phyloP scores from a whole-genome alignment of 192 early-diverging fungal genomes.

The Coemansia sp. region DNA sequence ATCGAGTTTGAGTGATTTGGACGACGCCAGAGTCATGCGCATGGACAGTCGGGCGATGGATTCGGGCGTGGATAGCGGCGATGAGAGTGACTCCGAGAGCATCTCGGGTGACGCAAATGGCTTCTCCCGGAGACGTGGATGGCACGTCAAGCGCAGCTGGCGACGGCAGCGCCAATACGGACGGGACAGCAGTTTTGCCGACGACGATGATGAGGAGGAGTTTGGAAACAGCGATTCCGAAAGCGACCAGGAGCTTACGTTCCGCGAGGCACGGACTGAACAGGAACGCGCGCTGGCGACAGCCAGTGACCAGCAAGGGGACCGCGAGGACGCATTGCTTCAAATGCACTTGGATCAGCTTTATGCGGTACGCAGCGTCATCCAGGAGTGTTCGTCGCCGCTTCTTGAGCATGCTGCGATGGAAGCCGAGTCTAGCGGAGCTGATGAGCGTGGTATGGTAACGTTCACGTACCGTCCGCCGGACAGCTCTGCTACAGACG shows the following conservation, averaged over 20 bases:
- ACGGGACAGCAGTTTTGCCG: constrained; percentile 2
- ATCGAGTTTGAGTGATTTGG: constrained; percentile 49
- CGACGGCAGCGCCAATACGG: background rate
- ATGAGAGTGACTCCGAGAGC: constrained; percentile 46
- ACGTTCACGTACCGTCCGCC: constrained; percentile 31
- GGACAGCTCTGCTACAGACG: background rate
- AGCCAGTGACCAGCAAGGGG: constrained; percentile 16
- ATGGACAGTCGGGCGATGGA: constrained; percentile 10
- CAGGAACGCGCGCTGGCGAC: constrained; percentile 33
- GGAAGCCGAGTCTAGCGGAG: constrained; percentile 12
- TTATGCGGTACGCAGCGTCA: constrained; percentile 42
- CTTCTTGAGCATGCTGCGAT: constrained; percentile 24
- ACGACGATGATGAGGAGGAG: constrained; percentile 8
- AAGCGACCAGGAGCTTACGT: constrained; percentile 45
- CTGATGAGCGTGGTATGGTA: constrained; percentile 25
- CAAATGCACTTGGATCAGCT: constrained; percentile 52
- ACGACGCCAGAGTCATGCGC: constrained; percentile 27
- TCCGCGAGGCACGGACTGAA: constrained; percentile 37
- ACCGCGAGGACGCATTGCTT: constrained; percentile 45
- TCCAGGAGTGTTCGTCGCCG: constrained; percentile 36
- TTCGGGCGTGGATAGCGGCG: constrained; percentile 37
- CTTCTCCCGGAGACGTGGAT: background rate
- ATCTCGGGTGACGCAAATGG: constrained; percentile 2
- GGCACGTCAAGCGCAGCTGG: background rate
- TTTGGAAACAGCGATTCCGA: constrained; percentile 22